phyloP scores from a whole-genome alignment of 768 basidiomycete genomes.

The Kwoniella dejecticola region DNA sequence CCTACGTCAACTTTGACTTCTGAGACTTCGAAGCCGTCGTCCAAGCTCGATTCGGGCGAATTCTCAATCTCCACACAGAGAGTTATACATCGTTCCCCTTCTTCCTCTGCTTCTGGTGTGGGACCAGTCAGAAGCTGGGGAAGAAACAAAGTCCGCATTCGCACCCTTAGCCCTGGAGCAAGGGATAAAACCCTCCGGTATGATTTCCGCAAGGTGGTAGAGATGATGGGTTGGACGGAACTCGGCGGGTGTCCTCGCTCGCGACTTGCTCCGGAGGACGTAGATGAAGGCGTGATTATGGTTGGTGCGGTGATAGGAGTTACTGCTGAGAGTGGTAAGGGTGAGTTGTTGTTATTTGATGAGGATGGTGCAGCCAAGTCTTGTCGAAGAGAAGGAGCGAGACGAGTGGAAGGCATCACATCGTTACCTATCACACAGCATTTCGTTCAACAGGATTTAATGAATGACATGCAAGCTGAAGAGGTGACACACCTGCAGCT shows the following conservation, averaged over 20 bases:
- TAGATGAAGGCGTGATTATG: slow-evolving; percentile 61
- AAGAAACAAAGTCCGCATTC: slow-evolving; percentile 92
- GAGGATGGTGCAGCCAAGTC: slow-evolving; percentile 66
- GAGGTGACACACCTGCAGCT: slow-evolving; percentile 59
- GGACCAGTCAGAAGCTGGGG: slow-evolving; percentile 74
- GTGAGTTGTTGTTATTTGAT: slow-evolving; percentile 54
- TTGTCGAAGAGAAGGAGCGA: slow-evolving; percentile 69
- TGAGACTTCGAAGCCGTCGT: slow-evolving; percentile 74
- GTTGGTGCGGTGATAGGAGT: slow-evolving; percentile 50
- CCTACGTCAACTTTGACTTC: slow-evolving; percentile 73
- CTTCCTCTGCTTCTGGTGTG: slow-evolving; percentile 59
- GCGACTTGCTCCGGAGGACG: slow-evolving; percentile 54
- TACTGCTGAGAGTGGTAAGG: slow-evolving; percentile 41
- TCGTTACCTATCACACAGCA: slow-evolving; percentile 18
- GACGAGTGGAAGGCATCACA: slow-evolving; percentile 67
- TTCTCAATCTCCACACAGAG: slow-evolving; percentile 92
- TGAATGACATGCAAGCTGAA: neutral
- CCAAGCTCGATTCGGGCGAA: slow-evolving; percentile 50
- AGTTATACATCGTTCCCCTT: slow-evolving; percentile 79
- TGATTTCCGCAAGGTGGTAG: slow-evolving; percentile 75
- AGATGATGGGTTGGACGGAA: slow-evolving; percentile 52
- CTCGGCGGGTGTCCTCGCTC: slow-evolving; percentile 28
- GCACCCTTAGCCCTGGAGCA: slow-evolving; percentile 79
- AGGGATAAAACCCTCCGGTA: slow-evolving; percentile 77
- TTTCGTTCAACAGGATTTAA: neutral